A percentile compares a stretch with the other conserved stretches of the same genome.
phyloP scores from a whole-genome alignment of 495 filamentous ascomycete genomes.

The Trichoderma parareesei region DNA sequence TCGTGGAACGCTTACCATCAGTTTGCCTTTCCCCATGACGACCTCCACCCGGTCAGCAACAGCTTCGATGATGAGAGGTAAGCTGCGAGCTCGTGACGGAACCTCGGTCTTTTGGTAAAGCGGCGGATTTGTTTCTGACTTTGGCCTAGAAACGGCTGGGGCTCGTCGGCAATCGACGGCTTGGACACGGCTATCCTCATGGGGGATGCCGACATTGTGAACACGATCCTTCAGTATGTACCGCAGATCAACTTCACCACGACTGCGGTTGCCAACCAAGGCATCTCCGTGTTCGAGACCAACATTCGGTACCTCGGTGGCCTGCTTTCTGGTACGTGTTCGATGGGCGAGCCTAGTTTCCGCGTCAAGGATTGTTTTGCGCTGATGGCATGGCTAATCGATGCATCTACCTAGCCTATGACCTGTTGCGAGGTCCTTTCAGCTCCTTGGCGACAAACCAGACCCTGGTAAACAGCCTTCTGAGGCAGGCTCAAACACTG shows the following conservation, averaged over 20 bases:
- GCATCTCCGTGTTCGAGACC: conserved; percentile 78
- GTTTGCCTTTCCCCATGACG: conserved; percentile 75
- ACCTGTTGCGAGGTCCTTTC: conserved; percentile 66
- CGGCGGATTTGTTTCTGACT: neutral
- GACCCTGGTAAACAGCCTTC: conserved; percentile 44
- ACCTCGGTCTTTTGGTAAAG: no score
- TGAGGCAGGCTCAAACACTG: conserved; percentile 59
- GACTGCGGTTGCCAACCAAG: conserved; percentile 30
- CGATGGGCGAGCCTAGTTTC: neutral
- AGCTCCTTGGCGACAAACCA: conserved; percentile 39
- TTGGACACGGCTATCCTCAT: conserved; percentile 75
- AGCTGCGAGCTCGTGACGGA: conserved; percentile 12
- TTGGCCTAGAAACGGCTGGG: conserved; percentile 68
- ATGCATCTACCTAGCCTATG: conserved; percentile 48
- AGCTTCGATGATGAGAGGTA: conserved; percentile 61
- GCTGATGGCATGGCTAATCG: neutral
- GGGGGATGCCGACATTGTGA: conserved; percentile 57
- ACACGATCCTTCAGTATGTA: conserved; percentile 62
- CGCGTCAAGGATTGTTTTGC: neutral
- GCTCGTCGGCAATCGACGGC: conserved; percentile 76
- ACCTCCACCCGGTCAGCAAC: conserved; percentile 62
- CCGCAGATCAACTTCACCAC: conserved; percentile 58
- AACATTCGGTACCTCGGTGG: conserved; percentile 84
- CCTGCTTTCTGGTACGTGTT: conserved; percentile 51
- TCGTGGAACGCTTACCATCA: conserved; percentile 77